Evolutionary conservation across 1,284 basidiomycete species (phyloP).

Genomic region (Stereum hirsutum): DNA sequence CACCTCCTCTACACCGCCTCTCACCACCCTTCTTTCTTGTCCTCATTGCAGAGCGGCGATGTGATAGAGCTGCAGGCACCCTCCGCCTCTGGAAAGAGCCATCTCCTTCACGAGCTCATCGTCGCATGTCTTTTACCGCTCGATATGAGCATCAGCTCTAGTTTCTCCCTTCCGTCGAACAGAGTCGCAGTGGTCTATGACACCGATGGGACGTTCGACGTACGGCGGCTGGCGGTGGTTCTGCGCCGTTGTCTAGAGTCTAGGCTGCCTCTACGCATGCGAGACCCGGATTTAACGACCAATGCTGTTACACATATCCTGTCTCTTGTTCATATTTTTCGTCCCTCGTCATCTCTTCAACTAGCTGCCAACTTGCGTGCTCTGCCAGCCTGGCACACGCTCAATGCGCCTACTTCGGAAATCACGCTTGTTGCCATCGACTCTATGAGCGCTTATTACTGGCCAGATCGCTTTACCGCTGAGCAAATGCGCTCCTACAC

Average conservation of each 20-base stretch:
- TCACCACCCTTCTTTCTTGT: background rate
- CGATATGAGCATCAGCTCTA: too few species aligned
- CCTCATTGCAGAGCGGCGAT: constrained; percentile 40
- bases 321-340: constrained; percentile 52
- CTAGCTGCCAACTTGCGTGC: constrained; percentile 56
- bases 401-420: constrained; percentile 36
- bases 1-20: constrained; percentile 8
- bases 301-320: constrained; percentile 27
- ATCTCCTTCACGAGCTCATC: constrained; percentile 57
- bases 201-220: constrained; percentile 53
- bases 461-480: constrained; percentile 58
- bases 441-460: constrained; percentile 69
- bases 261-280: background rate
- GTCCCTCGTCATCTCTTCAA: constrained; percentile 53
- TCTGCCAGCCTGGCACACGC: constrained; percentile 47
- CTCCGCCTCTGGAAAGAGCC: constrained; percentile 65
- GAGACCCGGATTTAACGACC: background rate
- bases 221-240: constrained; percentile 42
- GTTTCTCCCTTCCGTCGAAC: constrained; percentile 28
- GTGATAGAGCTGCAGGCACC: constrained; percentile 71
- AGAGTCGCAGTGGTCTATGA: constrained; percentile 62
- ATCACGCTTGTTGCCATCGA: constrained; percentile 64
- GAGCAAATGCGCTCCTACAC: constrained; percentile 35
- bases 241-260: constrained; percentile 29
- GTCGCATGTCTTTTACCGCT: constrained; percentile 51